Conservation (phyloP, 768 basidiomycete species). For the Arthromyces matolae region DNA sequence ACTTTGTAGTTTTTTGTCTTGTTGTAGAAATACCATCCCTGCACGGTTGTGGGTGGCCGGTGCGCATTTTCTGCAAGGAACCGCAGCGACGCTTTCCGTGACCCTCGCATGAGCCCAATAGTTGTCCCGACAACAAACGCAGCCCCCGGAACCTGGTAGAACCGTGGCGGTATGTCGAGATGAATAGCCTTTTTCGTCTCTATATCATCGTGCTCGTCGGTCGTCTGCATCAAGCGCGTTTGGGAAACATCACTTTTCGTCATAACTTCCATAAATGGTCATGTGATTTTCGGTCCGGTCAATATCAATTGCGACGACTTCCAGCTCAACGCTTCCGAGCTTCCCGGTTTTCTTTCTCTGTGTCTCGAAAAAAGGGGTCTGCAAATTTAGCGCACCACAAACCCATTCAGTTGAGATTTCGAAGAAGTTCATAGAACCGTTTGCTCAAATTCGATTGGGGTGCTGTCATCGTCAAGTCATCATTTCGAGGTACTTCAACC, state of each 20-base stretch:
- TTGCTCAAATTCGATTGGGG: too few species aligned
- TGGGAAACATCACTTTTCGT: neutral
- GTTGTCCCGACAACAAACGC: conserved; percentile 60
- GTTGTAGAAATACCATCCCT: conserved; percentile 95
- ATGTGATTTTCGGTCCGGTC: conserved; percentile 10
- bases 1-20: conserved; percentile 94
- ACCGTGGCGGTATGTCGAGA: conserved; percentile 46
- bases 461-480: too few species aligned
- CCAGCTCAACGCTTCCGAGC: conserved; percentile 7
- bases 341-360: neutral
- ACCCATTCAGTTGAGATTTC: neutral
- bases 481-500: too few species aligned
- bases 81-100: conserved; percentile 64
- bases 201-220: conserved; percentile 13
- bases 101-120: conserved; percentile 72
- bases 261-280: neutral
- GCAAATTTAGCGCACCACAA: too few species aligned
- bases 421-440: too few species aligned
- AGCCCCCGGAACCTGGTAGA: conserved; percentile 57
- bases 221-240: conserved; percentile 8
- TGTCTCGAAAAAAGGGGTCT: neutral
- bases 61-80: conserved; percentile 95
- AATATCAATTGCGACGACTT: neutral
- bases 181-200: conserved; percentile 10
- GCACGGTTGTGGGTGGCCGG: conserved; percentile 75